Base-by-base conservation (phyloP, 1,139 yeast species). In the Pichia kudriavzevii region DNA sequence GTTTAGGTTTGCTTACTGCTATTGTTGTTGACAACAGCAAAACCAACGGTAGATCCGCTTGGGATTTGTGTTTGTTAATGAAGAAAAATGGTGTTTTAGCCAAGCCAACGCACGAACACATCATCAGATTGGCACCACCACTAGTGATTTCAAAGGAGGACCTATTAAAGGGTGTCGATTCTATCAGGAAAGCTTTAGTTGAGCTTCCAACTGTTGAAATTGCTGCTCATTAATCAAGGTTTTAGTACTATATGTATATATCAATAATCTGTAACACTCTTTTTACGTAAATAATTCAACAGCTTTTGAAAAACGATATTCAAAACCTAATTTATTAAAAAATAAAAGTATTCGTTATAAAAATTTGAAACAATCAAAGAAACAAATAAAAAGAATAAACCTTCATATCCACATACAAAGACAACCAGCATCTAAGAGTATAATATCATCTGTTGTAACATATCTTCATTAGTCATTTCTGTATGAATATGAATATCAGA, bases 61-160 rank as follows among this genome's bases (percentile, higher is more conserved):
- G 97, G 97, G 97, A 88, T 58, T 70, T 88, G 52, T 88, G 98
- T 64, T 59, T 88, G 52, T 64, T 84, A 50, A 80, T 91, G 93
- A 87, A 83, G 63, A 76, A 82, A 40, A 67, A 75, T 45, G 98
- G 98, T 39, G 81, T 88, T 22, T 68, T 88, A 55, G 97, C 98
- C 46, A 88, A 88, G 66, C 97, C 97, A 48, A 88, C 98, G 3
- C 98, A 88, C 58, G 95, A 87, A 54, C 81, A 85, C 59, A 88
- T 91, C 52, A 88, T 88, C 57, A 80, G 98, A 66, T 69, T 88
- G 58, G 95, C 97, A 7, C 98, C 98, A 39, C 97, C 98, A 15
- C 68, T 88, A 60, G 93, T 87, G 33, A 88, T 88, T 48, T 73
- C 91, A 26, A 83, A 85, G 57, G 91, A 80, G 51, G 96, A 91